These are phyloP conservation scores for Speleostelium caveatum DNA, from an alignment of 78 protist genomes.

Conservation along the genomic window DNA sequence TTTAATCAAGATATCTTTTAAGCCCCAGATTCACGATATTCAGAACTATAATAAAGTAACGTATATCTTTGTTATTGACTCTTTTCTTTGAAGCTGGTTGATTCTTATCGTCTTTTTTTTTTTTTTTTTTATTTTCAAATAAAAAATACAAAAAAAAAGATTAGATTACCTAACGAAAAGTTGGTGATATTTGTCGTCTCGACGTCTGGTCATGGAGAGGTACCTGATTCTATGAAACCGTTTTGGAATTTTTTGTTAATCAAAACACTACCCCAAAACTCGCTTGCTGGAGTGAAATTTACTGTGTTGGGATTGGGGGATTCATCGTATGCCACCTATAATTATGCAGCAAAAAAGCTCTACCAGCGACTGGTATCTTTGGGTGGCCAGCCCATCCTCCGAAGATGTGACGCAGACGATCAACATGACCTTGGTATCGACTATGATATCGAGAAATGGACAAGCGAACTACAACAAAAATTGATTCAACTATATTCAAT, in stretches of 20 bases:
- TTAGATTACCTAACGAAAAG: slow-evolving; percentile 58
- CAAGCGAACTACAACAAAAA: slow-evolving; percentile 54
- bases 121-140: neutral
- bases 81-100: too few relatives aligned
- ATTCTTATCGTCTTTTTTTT: too few relatives aligned
- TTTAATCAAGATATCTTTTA: neutral
- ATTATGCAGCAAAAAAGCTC: slow-evolving; percentile 70
- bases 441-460: slow-evolving; percentile 81
- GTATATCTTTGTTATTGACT: too few relatives aligned
- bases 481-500: too few relatives aligned
- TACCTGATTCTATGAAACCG: slow-evolving; percentile 80
- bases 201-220: slow-evolving; percentile 85
- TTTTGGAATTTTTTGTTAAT: slow-evolving; percentile 77
- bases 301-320: slow-evolving; percentile 81
- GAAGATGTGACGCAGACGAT: slow-evolving; percentile 84
- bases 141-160: neutral
- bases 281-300: slow-evolving; percentile 48
- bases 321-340: slow-evolving; percentile 78
- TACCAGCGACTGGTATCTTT: slow-evolving; percentile 36
- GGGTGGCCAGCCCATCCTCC: slow-evolving; percentile 57
- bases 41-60: slow-evolving; percentile 57
- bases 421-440: slow-evolving; percentile 81
- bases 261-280: slow-evolving; percentile 31
- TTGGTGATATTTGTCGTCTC: slow-evolving; percentile 70
- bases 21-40: slow-evolving; percentile 21